Base-by-base conservation (phyloP, 495 filamentous ascomycete species). In the Corynascus novoguineensis region DNA sequence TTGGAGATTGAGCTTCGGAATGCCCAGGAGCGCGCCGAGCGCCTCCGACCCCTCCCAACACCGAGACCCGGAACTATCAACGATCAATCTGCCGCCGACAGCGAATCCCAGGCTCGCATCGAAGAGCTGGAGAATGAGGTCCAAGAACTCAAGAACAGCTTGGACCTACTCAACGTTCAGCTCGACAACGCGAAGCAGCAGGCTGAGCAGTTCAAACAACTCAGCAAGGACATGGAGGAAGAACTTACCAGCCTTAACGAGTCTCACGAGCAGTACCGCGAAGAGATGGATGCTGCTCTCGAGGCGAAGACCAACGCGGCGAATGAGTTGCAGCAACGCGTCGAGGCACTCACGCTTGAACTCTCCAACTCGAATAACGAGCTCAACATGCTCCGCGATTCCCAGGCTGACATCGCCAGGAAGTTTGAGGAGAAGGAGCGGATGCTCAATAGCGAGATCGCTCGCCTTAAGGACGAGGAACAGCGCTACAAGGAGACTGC, bases 211-310 rank as follows among this genome's bases (percentile, higher is more conserved):
- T 96, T 95, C 75, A 90, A 88, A 64, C 80, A 82, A n/a, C 92
- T 97, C 65, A 89, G 88, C 61, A 87, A 90, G 64, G 78, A 82
- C 15, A 83, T 87, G n/a, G 92, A 99, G 65, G 92, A 97, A 48
- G 89, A 92, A 47, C 76, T 97, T 27, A 79, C 87, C 28, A 87
- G 81, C 47, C 75, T 90, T 38, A 86, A 86, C 46, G 88, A 89
- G 6, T 86, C 88, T 0, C 83, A 92, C 44, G 90, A 95, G n/a
- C 80, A 88, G 64, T 95, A 90, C 64, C 85, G 84, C 12, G 82
- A 89, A 63, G 90, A 96, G 54, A 90, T 87, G 70, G 91, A 97
- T 59, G 73, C 72, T 32, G 69, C 84, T 8, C 71, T 92, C 17
- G 76, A 81, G 31, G 81, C 89, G 59, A 96, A 92, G 69, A 83